These are phyloP conservation scores for Leishmania martiniquensis DNA, from an alignment of 208 protist species.

Conservation along the genomic window DNA sequence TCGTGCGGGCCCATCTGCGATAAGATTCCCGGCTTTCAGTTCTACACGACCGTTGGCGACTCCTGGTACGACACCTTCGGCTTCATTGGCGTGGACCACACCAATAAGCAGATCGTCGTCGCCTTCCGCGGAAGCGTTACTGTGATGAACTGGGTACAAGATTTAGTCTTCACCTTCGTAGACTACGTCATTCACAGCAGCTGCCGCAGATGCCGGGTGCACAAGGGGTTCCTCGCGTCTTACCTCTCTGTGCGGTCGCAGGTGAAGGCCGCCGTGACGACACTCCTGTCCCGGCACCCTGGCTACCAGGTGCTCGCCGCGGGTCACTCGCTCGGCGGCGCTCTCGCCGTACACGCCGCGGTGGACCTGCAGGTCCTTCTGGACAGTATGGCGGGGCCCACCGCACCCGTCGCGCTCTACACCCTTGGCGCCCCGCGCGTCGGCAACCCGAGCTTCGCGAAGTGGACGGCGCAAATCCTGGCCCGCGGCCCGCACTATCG, in stretches of 20 bases:
- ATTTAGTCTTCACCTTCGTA: neutral
- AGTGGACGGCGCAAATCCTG: conserved; percentile 34
- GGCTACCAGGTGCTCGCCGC: conserved; percentile 49
- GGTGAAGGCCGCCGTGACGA: conserved; percentile 29
- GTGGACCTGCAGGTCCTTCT: conserved; percentile 34
- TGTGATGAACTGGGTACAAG: neutral
- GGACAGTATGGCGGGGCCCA: neutral
- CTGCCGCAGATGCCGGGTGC: conserved; percentile 43
- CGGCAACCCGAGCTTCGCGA: conserved; percentile 48
- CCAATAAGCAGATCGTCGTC: conserved; percentile 39
- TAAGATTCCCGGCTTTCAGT: conserved; percentile 13
- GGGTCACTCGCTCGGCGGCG: conserved; percentile 77
- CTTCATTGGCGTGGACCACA: conserved; percentile 28
- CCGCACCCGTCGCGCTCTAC: conserved; percentile 49
- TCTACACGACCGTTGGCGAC: neutral
- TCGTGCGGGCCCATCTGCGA: conserved; percentile 5
- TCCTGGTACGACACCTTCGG: neutral
- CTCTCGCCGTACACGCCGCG: conserved; percentile 50
- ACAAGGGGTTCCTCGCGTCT: conserved; percentile 50
- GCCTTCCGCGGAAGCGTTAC: conserved; percentile 52
- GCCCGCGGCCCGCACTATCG: conserved; percentile 39
- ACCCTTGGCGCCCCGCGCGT: conserved; percentile 70
- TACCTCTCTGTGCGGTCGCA: conserved; percentile 37
- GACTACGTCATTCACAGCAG: conserved; percentile 37
- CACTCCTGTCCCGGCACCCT: conserved; percentile 34